These are phyloP conservation scores for Glycine soja DNA, from an alignment of 306 rosid genomes.

Conservation along the genomic window DNA sequence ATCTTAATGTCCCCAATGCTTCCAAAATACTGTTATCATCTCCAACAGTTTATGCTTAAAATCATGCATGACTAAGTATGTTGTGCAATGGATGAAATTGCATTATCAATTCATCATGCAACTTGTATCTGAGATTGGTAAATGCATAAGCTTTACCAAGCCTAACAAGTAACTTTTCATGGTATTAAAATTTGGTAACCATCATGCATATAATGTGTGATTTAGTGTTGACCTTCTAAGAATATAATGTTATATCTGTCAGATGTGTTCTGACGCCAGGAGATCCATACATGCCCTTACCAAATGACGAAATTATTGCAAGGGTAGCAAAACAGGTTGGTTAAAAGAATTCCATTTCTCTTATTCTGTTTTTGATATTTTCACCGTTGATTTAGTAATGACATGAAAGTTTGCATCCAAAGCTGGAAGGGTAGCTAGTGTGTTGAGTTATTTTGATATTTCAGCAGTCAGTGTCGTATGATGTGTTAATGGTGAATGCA, in stretches of 20 bases:
- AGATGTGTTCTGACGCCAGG: conserved; percentile 99
- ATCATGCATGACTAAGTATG: conserved; percentile 18
- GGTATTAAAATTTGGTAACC: neutral
- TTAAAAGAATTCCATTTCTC: conserved; percentile 19
- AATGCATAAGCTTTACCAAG: neutral
- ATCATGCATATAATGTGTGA: neutral
- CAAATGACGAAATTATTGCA: conserved; percentile 84
- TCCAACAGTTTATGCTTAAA: neutral
- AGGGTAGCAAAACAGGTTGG: conserved; percentile 89
- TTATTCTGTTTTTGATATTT: conserved; percentile 23
- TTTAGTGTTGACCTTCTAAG: conserved; percentile 42
- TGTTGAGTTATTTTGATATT: conserved; percentile 13
- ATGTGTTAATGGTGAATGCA: conserved; percentile 27
- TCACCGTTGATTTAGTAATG: conserved; percentile 31
- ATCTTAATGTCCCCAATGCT: conserved; percentile 31
- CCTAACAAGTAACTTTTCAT: neutral
- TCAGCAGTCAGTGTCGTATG: neutral
- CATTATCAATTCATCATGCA: conserved; percentile 22
- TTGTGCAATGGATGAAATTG: conserved; percentile 22
- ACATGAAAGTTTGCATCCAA: conserved; percentile 2
- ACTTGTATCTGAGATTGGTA: neutral
- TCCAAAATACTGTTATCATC: neutral
- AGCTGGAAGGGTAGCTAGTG: conserved; percentile 17
- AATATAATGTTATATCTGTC: conserved; percentile 46
- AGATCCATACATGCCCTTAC: conserved; percentile 98